These are phyloP conservation scores for Micromonas commoda DNA, from an alignment of 139 green algal species.

Conservation along the genomic window DNA sequence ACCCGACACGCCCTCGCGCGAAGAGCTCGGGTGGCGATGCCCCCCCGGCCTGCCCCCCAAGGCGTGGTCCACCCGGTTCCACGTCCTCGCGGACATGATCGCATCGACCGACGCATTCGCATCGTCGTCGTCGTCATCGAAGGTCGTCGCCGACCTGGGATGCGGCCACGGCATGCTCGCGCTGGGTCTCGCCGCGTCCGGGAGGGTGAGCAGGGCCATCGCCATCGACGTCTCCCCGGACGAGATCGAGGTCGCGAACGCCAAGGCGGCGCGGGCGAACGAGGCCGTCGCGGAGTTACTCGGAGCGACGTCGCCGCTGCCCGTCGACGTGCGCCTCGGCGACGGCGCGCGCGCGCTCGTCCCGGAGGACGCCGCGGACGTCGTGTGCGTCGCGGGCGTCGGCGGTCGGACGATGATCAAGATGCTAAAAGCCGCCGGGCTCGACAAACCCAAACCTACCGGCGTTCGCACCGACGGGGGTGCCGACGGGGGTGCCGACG, in stretches of 20 bases:
- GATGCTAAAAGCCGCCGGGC: background rate
- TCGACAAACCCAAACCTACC: no score
- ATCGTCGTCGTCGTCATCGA: background rate
- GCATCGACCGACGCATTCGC: no score
- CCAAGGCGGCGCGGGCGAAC: background rate
- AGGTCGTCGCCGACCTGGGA: constrained; percentile 7
- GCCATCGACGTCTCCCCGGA: background rate
- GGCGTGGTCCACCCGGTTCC: background rate
- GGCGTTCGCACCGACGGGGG: no score
- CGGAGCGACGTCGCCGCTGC: background rate
- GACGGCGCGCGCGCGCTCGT: background rate
- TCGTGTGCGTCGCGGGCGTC: constrained; percentile 3
- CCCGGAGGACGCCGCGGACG: background rate
- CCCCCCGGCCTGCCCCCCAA: background rate
- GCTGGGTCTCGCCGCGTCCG: background rate
- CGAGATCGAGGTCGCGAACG: background rate
- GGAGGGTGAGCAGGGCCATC: background rate
- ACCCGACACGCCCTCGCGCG: background rate
- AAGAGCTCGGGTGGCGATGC: background rate
- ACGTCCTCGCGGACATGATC: background rate
- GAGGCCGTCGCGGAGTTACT: no score
- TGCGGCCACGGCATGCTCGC: constrained; percentile 11
- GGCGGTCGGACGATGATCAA: background rate
- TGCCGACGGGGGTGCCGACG: no score
- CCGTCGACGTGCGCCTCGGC: background rate